Percentiles rank a stretch among this genome's conserved stretches.
These are phyloP conservation scores for Phytophthora litchii DNA, from an alignment of 352 stramenopile species.

Conservation along the genomic window DNA sequence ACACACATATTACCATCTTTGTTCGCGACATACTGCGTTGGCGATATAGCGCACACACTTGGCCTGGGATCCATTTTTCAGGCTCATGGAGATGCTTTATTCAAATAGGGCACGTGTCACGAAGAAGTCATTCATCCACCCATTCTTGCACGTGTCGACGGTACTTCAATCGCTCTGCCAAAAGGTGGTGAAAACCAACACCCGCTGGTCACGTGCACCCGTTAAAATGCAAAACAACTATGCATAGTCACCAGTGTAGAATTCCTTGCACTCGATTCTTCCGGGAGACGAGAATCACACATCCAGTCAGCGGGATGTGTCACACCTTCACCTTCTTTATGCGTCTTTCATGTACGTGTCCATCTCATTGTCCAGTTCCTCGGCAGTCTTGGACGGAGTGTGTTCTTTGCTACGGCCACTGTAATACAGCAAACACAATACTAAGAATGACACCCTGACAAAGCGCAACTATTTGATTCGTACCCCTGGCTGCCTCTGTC, in stretches of 20 bases:
- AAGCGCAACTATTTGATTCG: neutral
- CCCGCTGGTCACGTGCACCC: conserved; percentile 22
- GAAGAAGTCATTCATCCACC: conserved; percentile 19
- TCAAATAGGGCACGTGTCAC: conserved; percentile 29
- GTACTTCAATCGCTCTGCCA: conserved; percentile 19
- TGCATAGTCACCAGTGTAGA: conserved; percentile 23
- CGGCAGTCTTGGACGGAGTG: conserved; percentile 48
- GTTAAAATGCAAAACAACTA: conserved; percentile 47
- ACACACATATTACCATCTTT: conserved; percentile 2
- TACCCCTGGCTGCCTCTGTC: conserved; percentile 30
- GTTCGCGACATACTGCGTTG: conserved; percentile 1
- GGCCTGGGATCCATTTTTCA: conserved; percentile 21
- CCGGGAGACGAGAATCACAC: conserved; percentile 12
- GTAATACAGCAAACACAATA: conserved; percentile 3
- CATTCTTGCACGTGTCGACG: conserved; percentile 7
- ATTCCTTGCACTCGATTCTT: neutral
- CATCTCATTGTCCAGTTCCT: conserved; percentile 88
- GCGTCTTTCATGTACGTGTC: conserved; percentile 89
- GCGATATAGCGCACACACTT: conserved; percentile 4
- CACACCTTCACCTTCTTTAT: conserved; percentile 44
- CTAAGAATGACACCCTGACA: conserved; percentile 7
- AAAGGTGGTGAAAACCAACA: conserved; percentile 24
- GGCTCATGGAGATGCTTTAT: conserved; percentile 41
- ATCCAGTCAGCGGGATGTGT: conserved; percentile 18
- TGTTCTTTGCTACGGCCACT: conserved; percentile 43